A percentile compares a stretch with the other conserved stretches of the same genome.
Evolutionary conservation across 148 eudicot species (phyloP).

Genomic region (Camellia sinensis): DNA sequence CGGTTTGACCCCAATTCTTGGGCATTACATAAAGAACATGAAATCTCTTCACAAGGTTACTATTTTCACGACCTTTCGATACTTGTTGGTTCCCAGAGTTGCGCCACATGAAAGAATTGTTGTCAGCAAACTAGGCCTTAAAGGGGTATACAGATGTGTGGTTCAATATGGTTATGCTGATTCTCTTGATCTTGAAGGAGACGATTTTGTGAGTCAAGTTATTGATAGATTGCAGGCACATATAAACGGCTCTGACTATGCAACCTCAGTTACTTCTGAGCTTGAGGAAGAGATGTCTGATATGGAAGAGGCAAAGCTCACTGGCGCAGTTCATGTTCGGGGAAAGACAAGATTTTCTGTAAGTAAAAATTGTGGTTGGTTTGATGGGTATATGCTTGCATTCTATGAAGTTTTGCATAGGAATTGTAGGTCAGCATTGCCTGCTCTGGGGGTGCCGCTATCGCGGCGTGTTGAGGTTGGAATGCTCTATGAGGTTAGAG

Average conservation of each 20-base stretch:
- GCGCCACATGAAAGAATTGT: slow-evolving; percentile 45
- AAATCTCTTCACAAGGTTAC: slow-evolving; percentile 60
- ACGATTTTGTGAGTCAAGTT: slow-evolving; percentile 45
- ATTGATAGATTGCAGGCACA: slow-evolving; percentile 31
- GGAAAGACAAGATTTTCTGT: slow-evolving; percentile 67
- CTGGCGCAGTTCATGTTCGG: slow-evolving; percentile 56
- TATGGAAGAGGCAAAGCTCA: slow-evolving; percentile 49
- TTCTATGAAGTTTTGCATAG: slow-evolving; percentile 66
- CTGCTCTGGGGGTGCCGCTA: slow-evolving; percentile 47
- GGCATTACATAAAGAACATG: slow-evolving; percentile 63
- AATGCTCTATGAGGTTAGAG: slow-evolving; percentile 52
- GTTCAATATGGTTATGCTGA: slow-evolving; percentile 69
- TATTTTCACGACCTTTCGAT: slow-evolving; percentile 57
- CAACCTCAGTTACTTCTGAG: slow-evolving; percentile 11
- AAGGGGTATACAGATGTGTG: slow-evolving; percentile 56
- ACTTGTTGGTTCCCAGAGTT: slow-evolving; percentile 56
- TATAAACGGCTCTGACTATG: slow-evolving; percentile 23
- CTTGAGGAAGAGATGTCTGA: slow-evolving; percentile 35
- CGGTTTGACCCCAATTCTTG: slow-evolving; percentile 62
- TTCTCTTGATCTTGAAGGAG: slow-evolving; percentile 48
- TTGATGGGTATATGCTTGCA: slow-evolving; percentile 57
- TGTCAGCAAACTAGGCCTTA: slow-evolving; percentile 35
- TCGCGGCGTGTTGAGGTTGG: slow-evolving; percentile 54
- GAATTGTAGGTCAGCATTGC: slow-evolving; percentile 60
- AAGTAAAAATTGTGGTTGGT: slow-evolving; percentile 48